phyloP scores from a whole-genome alignment of 108 stramenopile genomes.

The Chaetoceros muelleri region DNA sequence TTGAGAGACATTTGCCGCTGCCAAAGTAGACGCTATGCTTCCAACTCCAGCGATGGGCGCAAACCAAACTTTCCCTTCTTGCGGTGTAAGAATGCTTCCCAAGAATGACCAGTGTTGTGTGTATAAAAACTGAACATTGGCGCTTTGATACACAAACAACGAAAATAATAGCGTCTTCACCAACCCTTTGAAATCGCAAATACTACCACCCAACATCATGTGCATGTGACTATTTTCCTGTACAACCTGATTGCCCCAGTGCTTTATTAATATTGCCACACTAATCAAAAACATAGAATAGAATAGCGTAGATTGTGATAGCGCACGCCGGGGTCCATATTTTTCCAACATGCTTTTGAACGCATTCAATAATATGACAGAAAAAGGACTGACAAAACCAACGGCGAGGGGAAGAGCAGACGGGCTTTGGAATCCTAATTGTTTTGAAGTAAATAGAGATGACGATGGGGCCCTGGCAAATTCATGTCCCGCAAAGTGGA shows the following conservation, averaged over 20 bases:
- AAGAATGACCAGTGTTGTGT: slow-evolving; percentile 81
- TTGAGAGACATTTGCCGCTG: slow-evolving; percentile 42
- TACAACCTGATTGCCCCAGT: no score
- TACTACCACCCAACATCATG: slow-evolving; percentile 1
- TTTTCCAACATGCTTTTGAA: slow-evolving; percentile 46
- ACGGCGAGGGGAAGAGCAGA: slow-evolving; percentile 66
- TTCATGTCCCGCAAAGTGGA: slow-evolving; percentile 67
- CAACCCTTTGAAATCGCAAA: neutral
- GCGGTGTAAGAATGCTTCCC: slow-evolving; percentile 51
- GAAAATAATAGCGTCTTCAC: slow-evolving; percentile 13
- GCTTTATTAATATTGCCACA: neutral
- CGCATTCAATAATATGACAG: slow-evolving; percentile 35
- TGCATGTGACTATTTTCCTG: neutral
- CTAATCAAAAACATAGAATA: slow-evolving; percentile 3
- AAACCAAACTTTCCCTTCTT: slow-evolving; percentile 64
- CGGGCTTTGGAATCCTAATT: slow-evolving; percentile 44
- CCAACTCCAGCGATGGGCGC: slow-evolving; percentile 61
- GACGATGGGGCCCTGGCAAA: slow-evolving; percentile 63
- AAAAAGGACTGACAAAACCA: slow-evolving; percentile 56
- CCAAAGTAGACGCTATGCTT: slow-evolving; percentile 49
- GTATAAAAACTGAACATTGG: slow-evolving; percentile 71
- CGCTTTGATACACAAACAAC: slow-evolving; percentile 75
- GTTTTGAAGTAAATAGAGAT: slow-evolving; percentile 59
- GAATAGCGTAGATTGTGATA: slow-evolving; percentile 34
- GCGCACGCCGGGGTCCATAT: slow-evolving; percentile 49